phyloP scores from a whole-genome alignment of 352 stramenopile species.

The Phytophthora nicotianae region DNA sequence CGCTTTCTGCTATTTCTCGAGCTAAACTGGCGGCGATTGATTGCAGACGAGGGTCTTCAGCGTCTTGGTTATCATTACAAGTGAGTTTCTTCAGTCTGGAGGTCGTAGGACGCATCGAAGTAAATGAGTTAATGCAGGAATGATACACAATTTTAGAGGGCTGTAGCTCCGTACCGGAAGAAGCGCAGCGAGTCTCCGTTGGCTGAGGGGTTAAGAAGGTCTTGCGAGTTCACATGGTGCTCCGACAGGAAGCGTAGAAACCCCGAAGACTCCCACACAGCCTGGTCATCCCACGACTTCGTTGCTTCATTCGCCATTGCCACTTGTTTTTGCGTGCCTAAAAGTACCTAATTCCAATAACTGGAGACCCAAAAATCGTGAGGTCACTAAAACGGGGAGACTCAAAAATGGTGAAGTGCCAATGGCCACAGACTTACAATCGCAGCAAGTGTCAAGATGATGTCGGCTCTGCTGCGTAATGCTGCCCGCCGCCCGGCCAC shows the following conservation, averaged over 20 bases:
- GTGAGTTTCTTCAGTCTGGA: constrained; percentile 39
- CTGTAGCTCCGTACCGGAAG: constrained; percentile 50
- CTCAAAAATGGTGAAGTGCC: neutral
- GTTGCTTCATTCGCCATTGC: constrained; percentile 6
- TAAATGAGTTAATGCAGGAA: constrained; percentile 5
- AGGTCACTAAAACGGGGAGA: neutral
- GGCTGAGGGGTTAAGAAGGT: constrained; percentile 41
- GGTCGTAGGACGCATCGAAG: neutral
- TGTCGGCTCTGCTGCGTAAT: constrained; percentile 44
- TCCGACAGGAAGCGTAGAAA: constrained; percentile 65
- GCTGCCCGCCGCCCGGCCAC: constrained; percentile 19
- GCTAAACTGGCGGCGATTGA: constrained; percentile 27
- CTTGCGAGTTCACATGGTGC: constrained; percentile 51
- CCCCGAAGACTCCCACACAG: constrained; percentile 47
- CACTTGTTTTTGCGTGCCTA: constrained; percentile 1
- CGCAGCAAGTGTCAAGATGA: constrained; percentile 23
- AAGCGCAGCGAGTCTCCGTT: constrained; percentile 47
- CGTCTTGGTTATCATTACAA: neutral
- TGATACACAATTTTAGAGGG: constrained; percentile 24
- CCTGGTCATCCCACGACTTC: constrained; percentile 42
- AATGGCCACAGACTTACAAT: constrained; percentile 1
- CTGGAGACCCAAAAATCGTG: neutral
- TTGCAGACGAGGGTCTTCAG: constrained; percentile 22
- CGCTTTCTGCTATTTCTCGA: constrained; percentile 19
- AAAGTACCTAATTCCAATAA: neutral